These are phyloP conservation scores for Pugionium cornutum DNA, from an alignment of 345 rosid species.

Conservation along the genomic window DNA sequence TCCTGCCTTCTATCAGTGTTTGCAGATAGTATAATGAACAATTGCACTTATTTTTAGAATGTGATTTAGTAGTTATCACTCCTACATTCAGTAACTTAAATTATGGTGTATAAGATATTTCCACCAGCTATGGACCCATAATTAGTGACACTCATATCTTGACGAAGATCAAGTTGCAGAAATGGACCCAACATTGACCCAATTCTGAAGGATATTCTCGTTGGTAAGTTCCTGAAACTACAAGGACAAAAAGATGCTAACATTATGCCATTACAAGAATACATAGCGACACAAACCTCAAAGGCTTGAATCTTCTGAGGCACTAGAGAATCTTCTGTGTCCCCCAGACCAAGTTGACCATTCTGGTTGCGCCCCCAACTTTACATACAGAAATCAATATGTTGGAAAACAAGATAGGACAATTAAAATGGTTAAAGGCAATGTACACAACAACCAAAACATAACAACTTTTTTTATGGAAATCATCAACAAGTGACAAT, in stretches of 20 bases:
- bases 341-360: conserved; percentile 98
- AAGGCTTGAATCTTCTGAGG: conserved; percentile 90
- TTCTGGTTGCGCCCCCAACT: conserved; percentile 99
- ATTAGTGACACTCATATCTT: conserved; percentile 17
- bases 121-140: conserved; percentile 28
- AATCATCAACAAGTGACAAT: conserved; percentile 1
- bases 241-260: background rate
- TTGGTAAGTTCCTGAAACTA: conserved; percentile 22
- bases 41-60: background rate
- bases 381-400: conserved; percentile 31
- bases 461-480: background rate
- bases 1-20: conserved; percentile 8
- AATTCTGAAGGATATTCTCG: background rate
- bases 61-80: conserved; percentile 10
- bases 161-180: conserved; percentile 20
- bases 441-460: conserved; percentile 6
- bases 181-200: conserved; percentile 28
- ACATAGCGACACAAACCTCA: conserved; percentile 53
- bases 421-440: background rate
- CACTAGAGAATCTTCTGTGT: conserved; percentile 78
- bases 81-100: conserved; percentile 5
- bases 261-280: conserved; percentile 13
- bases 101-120: background rate
- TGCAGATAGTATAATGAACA: conserved; percentile 14
- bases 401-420: conserved; percentile 8